Base-by-base conservation (phyloP, 2,329 filamentous ascomycete species). In the Pseudocercospora cruenta region DNA sequence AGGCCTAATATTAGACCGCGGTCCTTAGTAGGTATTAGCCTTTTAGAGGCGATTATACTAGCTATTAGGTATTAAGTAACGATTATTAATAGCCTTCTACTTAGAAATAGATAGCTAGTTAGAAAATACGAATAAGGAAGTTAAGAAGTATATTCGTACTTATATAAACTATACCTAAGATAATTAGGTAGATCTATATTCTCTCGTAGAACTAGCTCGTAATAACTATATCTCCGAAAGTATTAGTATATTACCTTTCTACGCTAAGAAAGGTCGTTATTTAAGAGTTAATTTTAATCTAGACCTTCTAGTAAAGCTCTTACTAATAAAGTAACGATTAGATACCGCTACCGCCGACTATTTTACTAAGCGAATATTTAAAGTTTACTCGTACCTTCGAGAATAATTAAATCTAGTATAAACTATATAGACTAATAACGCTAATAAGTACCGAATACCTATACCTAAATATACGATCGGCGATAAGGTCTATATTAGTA, bases 11-110 rank as follows among this genome's bases (percentile, higher is more conserved):
- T 53, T 9, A 3, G 10, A 53, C 22, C 9, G 9, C 2, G 49
- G 49, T 3, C 14, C 10, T 2, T 21, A 53, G 19, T 53, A 53
- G 19, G 36, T 60, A 9, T 60, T 33, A 10, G 8, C 24, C 6
- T 45, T 60, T 16, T 60, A 60, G 33, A 60, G 5, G 24, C 57
- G 57, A 2, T 8, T 60, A 9, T 60, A 60, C 45, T 36, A 60
- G 4, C 9, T 60, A 16, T n/a, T 60, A 39, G 57, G 28, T n/a
- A 36, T 39, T 4, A 6, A 26, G 8, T 24, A 36, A 19, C 19
- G 43, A 5, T 33, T 60, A 19, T 60, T 16, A 3, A 36, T 19
- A 2, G 6, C 33, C 7, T 60, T 19, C 33, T 60, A 60, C 22
- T 28, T 22, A 4, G n/a, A 60, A 19, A 60, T 16, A 4, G 36